Base-by-base conservation (phyloP, 768 basidiomycete species). In the Leccinum aurantiacum region DNA sequence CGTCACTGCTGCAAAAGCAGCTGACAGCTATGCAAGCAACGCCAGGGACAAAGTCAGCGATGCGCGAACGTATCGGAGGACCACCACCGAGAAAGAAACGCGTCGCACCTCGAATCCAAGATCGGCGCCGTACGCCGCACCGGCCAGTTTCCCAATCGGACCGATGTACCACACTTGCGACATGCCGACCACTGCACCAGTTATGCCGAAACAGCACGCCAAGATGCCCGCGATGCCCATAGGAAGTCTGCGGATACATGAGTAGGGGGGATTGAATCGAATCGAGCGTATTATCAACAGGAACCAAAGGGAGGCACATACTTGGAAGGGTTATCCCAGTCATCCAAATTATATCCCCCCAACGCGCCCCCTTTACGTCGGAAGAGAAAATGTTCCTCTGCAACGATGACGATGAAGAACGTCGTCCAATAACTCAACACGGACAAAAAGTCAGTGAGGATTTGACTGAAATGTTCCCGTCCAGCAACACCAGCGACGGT, bases 101-200 rank as follows among this genome's bases (percentile, higher is more conserved):
- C 6, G 37, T 1, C 75, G 31, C 29, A 82, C 79, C 74, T 84
- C 83, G 58, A 84, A 84, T 33, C 83, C 83, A 29, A 84, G 73
- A 63, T 84, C 83, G 1, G 80, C 82, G 31, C 83, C 82, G 44
- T 67, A 77, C 11, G 38, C 24, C 3, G 68, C 75, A 13, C 81
- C 81, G 4, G 81, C 78, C 49, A 75, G 59, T 51, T 65, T 67
- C 3, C 76, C 84, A 3, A 84, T 65, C 0, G 82, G 83, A 1
- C 84, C 84, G 2, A 76, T 80, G 57, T 82, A 84, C 81, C 82
- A 82, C 6, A 71, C 74, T 59, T 81, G 76, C 8, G 82, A 77
- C 83, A 84, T 85, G 1, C 81, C 79, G 6, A 83, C 69, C 1
- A 84, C 78, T 0, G 82, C 82, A 1, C 81, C 81, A 0, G 67